These are phyloP conservation scores for Noccaea caerulescens DNA, from an alignment of 345 rosid species.

Conservation along the genomic window DNA sequence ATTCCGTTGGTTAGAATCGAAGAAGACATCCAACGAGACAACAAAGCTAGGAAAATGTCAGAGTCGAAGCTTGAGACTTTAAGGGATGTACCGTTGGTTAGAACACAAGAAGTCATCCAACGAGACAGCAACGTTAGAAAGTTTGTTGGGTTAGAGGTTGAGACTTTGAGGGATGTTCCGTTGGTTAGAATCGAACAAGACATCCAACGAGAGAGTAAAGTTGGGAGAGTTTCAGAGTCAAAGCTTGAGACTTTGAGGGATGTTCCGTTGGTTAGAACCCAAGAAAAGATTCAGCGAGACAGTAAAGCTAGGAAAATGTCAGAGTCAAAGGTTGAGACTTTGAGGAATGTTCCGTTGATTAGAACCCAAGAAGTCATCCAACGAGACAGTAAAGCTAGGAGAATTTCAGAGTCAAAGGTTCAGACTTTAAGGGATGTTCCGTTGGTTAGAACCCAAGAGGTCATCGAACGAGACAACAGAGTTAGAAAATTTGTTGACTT, in stretches of 20 bases:
- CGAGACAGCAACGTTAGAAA: conserved; percentile 33
- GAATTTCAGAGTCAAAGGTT: not conserved
- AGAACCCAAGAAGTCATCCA: not conserved
- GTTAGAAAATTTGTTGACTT: not conserved
- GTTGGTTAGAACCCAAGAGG: not conserved
- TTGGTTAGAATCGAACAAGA: not conserved
- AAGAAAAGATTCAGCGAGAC: conserved; percentile 11
- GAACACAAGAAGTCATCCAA: conserved; percentile 9
- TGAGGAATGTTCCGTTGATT: conserved; percentile 2
- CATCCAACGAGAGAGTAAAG: conserved; percentile 21
- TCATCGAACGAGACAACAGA: not conserved
- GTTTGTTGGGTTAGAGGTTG: not conserved
- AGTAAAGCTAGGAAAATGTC: not conserved
- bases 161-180: not conserved
- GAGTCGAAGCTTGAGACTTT: not conserved
- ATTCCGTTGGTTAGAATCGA: conserved; percentile 13
- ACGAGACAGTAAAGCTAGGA: conserved; percentile 11
- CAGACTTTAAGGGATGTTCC: conserved; percentile 10
- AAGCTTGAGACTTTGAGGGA: not conserved
- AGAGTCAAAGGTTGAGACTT: conserved; percentile 3
- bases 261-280: not conserved
- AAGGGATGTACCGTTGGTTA: not conserved
- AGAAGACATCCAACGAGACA: conserved; percentile 6
- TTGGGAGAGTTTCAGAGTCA: not conserved
- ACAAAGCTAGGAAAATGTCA: not conserved